phyloP scores from a whole-genome alignment of 192 early-diverging fungal genomes.

The Podila epigama region DNA sequence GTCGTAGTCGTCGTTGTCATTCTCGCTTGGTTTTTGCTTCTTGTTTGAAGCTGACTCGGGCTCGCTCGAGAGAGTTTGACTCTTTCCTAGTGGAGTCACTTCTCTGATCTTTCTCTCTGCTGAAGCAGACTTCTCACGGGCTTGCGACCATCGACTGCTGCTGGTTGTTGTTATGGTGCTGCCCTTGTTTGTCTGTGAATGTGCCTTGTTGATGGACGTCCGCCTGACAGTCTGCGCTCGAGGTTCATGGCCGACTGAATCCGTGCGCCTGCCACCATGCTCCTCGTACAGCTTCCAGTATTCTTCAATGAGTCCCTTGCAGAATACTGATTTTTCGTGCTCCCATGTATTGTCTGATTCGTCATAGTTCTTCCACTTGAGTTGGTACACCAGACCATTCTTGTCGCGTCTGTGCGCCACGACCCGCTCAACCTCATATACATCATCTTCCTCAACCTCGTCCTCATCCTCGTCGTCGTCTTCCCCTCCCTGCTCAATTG shows the following conservation, averaged over 20 bases:
- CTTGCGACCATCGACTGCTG: neutral
- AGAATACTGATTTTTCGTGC: slow-evolving; percentile 3
- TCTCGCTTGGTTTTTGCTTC: neutral
- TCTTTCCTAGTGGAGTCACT: neutral
- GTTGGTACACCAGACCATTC: slow-evolving; percentile 8
- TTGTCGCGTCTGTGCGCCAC: slow-evolving; percentile 14
- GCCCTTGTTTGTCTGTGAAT: neutral
- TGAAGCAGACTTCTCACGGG: neutral
- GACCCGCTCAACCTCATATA: slow-evolving; percentile 33
- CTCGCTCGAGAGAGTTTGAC: neutral
- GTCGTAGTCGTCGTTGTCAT: neutral
- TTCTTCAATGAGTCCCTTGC: slow-evolving; percentile 8
- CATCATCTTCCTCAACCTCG: slow-evolving; percentile 5
- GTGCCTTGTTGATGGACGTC: neutral
- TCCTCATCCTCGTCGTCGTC: neutral
- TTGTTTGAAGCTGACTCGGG: neutral
- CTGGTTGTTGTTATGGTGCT: no score
- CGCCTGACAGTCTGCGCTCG: slow-evolving; percentile 12
- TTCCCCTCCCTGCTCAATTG: neutral
- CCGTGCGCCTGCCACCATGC: slow-evolving; percentile 18
- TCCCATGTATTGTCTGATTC: slow-evolving; percentile 50
- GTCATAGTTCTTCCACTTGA: slow-evolving; percentile 50
- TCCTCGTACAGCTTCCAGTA: slow-evolving; percentile 21
- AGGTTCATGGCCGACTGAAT: slow-evolving; percentile 2
- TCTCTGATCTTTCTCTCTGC: neutral